Evolutionary conservation across 306 rosid species (phyloP), one percentile per base, ranked within the genome.

Genomic region (Gynostemma pentaphyllum): DNA sequence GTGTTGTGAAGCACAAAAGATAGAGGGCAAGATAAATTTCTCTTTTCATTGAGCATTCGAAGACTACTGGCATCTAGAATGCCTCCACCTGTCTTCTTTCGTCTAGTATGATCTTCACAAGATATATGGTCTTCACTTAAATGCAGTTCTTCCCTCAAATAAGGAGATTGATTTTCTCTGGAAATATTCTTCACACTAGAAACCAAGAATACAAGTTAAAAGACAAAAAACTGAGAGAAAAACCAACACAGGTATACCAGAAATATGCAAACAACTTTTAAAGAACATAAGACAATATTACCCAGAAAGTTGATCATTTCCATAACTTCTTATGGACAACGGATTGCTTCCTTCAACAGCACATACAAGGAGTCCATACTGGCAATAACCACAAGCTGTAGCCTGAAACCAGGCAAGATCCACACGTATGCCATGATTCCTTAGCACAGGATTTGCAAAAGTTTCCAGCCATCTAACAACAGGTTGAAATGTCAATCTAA

Each of bases 341-440:
- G 70, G 71, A 50, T 55, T 53, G 69, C 41, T 78, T 57, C 75
- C 85, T 64, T 88, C 89, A 68, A 77, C 13, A 63, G 97, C 72
- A 81, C 75, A 73, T 64, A 88, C 78, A 70, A 86, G 72, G 26
- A 94, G 80, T 68, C 99, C 99, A 82, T 94, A 94, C 71, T 94
- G 95, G 70, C 81, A 82, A 84, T 86, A 94, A 74, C 95, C 95
- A 81, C 80, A 80, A 77, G 80, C 72, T 44, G 94, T 81, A 49
- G 90, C 97, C 81, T 88, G 97, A 81, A 84, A 88, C 84, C 90
- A 81, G 49, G 89, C 97, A 73, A 94, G 94, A 70, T 86, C 95
- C 69, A 88, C 88, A 32, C 72, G 75, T 36, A 88, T 76, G 66
- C 94, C 86, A 72, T 83, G 83, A 77, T 30, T 76, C 68, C 71